Conservation (phyloP, 805 yeast species). For the Clavispora fructus region DNA sequence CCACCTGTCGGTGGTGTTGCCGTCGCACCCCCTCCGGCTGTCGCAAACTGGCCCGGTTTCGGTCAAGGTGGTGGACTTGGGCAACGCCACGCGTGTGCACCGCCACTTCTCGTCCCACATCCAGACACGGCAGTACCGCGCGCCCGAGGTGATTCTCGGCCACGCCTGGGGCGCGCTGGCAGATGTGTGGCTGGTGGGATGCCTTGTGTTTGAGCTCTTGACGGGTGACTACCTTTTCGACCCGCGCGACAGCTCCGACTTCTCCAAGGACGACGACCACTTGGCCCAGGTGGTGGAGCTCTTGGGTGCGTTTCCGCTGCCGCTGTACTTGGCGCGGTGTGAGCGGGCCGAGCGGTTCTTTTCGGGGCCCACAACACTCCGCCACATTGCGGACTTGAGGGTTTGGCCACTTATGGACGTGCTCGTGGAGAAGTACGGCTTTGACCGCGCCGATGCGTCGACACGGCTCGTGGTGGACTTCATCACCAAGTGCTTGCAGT, state of each 20-base stretch:
- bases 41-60: constrained; percentile 10
- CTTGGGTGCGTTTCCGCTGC: constrained; percentile 62
- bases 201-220: constrained; percentile 81
- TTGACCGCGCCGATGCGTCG: constrained; percentile 29
- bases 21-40: constrained; percentile 9
- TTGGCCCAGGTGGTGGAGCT: constrained; percentile 91
- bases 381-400: constrained; percentile 74
- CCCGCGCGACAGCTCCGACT: constrained; percentile 73
- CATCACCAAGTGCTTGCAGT: constrained; percentile 44
- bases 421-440: constrained; percentile 78
- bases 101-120: constrained; percentile 83
- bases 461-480: constrained; percentile 42
- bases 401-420: constrained; percentile 88
- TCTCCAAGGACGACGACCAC: constrained; percentile 90
- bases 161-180: constrained; percentile 85
- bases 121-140: constrained; percentile 63
- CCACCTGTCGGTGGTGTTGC: constrained; percentile 6
- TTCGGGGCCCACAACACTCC: constrained; percentile 63
- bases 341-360: constrained; percentile 54
- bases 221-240: constrained; percentile 95
- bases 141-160: constrained; percentile 62
- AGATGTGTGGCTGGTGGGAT: constrained; percentile 95
- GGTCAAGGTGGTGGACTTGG: constrained; percentile 86
- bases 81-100: constrained; percentile 81
- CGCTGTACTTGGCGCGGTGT: constrained; percentile 54